Conservation (phyloP, 371 early-diverging fungal species). For the Rhizopus sp. region DNA sequence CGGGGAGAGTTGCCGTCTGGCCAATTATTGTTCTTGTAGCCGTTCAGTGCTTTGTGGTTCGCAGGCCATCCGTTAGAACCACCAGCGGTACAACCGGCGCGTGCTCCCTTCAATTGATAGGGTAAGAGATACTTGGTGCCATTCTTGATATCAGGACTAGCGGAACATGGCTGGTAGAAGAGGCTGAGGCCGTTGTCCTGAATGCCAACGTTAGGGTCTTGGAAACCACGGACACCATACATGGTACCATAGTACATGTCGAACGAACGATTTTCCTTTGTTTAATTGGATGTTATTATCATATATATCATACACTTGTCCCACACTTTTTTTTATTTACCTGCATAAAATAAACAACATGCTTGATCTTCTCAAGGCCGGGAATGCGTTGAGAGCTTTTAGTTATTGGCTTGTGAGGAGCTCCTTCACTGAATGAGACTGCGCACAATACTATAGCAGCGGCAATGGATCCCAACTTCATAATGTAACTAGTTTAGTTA, state of each 20-base stretch:
- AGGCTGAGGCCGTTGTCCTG: constrained; percentile 31
- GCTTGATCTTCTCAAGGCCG: constrained; percentile 30
- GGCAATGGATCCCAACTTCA: constrained; percentile 18
- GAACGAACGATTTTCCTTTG: constrained; percentile 23
- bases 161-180: constrained; percentile 25
- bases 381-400: not conserved
- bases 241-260: constrained; percentile 25
- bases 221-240: constrained; percentile 25
- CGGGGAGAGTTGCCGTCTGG: constrained; percentile 26
- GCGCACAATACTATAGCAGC: constrained; percentile 5
- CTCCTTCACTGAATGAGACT: not conserved
- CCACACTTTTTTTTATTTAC: constrained; percentile 2
- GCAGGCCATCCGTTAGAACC: constrained; percentile 18
- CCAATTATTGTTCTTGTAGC: constrained; percentile 32
- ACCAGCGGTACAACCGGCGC: constrained; percentile 26
- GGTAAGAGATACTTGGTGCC: constrained; percentile 29
- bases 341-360: constrained; percentile 34
- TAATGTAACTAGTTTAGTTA: not conserved
- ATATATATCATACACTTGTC: too few relatives aligned
- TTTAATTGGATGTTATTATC: not conserved
- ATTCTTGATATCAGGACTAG: constrained; percentile 24
- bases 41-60: constrained; percentile 26
- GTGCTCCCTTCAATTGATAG: constrained; percentile 23
- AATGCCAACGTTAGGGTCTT: constrained; percentile 28
- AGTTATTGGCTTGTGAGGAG: not conserved